phyloP scores from a whole-genome alignment of 805 yeast genomes.

The Suhomyces tanzawaensis region DNA sequence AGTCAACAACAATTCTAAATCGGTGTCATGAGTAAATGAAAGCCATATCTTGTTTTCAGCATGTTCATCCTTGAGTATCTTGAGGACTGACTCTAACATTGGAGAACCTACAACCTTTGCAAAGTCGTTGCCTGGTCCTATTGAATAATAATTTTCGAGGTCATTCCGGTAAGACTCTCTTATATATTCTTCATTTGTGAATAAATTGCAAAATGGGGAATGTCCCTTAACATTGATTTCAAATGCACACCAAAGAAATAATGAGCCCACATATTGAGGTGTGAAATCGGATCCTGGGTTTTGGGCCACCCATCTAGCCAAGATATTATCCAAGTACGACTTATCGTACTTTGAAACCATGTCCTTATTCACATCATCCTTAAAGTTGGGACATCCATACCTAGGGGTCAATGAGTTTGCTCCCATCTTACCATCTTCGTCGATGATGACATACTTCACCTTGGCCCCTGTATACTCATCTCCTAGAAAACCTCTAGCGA shows the following conservation, averaged over 20 bases:
- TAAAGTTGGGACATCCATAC: conserved; percentile 30
- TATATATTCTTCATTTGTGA: conserved; percentile 15
- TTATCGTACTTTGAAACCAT: conserved; percentile 16
- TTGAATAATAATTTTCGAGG: conserved; percentile 11
- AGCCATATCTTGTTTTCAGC: conserved; percentile 13
- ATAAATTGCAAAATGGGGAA: conserved; percentile 14
- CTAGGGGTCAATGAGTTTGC: conserved; percentile 60
- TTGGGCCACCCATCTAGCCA: conserved; percentile 14
- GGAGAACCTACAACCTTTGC: conserved; percentile 10
- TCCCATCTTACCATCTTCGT: conserved; percentile 50
- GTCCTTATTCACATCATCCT: conserved; percentile 16
- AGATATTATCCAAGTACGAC: conserved; percentile 18
- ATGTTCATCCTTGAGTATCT: conserved; percentile 10
- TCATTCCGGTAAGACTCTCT: conserved; percentile 11
- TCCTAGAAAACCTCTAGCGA: conserved; percentile 60
- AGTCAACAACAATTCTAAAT: conserved; percentile 10
- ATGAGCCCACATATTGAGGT: conserved; percentile 7
- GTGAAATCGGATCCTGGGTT: conserved; percentile 14
- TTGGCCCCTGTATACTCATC: conserved; percentile 31
- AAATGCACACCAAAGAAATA: conserved; percentile 15
- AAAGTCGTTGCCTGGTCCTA: conserved; percentile 14
- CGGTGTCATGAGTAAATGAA: conserved; percentile 17
- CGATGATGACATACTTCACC: conserved; percentile 38
- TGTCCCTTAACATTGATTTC: conserved; percentile 13
- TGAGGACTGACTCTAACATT: conserved; percentile 10